Evolutionary conservation across 2,329 filamentous ascomycete genomes (phyloP).

Genomic region (Calonectria pseudoturangicola): DNA sequence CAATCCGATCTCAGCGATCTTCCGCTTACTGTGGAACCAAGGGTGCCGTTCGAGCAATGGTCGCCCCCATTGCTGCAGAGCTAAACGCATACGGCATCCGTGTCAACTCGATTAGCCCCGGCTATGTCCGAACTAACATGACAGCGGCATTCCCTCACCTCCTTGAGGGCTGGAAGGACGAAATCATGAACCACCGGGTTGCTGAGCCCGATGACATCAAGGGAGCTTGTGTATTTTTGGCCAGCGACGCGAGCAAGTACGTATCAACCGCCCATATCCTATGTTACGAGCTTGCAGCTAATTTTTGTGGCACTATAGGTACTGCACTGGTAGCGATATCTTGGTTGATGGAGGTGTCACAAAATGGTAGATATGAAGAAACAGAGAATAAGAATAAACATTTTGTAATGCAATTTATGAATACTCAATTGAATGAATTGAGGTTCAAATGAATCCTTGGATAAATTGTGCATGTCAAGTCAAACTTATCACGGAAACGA

Average conservation of each 20-base stretch:
- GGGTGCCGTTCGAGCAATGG: slow-evolving; percentile 53
- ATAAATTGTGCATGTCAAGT: no score
- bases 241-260: slow-evolving; percentile 67
- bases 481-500: no score
- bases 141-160: slow-evolving; percentile 67
- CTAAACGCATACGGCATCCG: slow-evolving; percentile 63
- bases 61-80: slow-evolving; percentile 52
- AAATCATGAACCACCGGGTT: slow-evolving; percentile 68
- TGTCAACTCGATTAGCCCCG: slow-evolving; percentile 69
- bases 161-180: slow-evolving; percentile 68
- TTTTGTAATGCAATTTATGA: neutral
- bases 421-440: neutral
- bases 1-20: slow-evolving; percentile 68
- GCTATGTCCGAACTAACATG: slow-evolving; percentile 65
- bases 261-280: slow-evolving; percentile 44
- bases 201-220: slow-evolving; percentile 70
- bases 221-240: slow-evolving; percentile 68
- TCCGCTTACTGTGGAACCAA: slow-evolving; percentile 57
- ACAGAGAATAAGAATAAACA: neutral
- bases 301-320: slow-evolving; percentile 42
- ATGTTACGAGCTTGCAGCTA: neutral
- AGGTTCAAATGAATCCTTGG: no score
- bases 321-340: slow-evolving; percentile 66
- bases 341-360: slow-evolving; percentile 66
- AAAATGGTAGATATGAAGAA: slow-evolving; percentile 57